Conservation (phyloP, 345 rosid species). For the Moricandia moricandioides region DNA sequence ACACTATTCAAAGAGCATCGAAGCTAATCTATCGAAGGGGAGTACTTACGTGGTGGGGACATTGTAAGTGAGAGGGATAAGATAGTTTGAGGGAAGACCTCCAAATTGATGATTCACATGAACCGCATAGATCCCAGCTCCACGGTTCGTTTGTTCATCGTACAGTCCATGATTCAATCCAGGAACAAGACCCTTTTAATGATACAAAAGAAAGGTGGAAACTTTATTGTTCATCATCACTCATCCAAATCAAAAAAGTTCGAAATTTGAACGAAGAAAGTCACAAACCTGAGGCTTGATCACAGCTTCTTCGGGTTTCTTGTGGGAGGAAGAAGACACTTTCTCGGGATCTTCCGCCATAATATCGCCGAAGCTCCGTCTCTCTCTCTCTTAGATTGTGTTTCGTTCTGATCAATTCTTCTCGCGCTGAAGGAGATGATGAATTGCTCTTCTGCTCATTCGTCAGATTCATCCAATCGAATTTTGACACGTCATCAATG, state of each 20-base stretch:
- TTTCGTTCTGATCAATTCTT: not conserved
- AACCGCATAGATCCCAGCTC: constrained; percentile 88
- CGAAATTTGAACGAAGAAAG: constrained; percentile 2
- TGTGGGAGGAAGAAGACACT: constrained; percentile 26
- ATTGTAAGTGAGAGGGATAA: constrained; percentile 85
- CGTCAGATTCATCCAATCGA: no score
- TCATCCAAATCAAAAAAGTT: not conserved
- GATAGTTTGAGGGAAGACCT: constrained; percentile 66
- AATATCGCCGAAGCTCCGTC: not conserved
- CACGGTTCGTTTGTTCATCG: constrained; percentile 64
- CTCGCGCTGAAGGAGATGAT: not conserved
- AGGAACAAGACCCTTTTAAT: constrained; percentile 30
- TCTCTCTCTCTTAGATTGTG: not conserved
- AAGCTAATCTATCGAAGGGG: not conserved
- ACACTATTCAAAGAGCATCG: no score
- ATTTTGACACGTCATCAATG: no score
- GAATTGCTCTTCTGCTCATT: no score
- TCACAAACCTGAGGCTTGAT: constrained; percentile 46
- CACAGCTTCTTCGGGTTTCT: constrained; percentile 10
- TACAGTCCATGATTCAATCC: constrained; percentile 32
- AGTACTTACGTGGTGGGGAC: constrained; percentile 84
- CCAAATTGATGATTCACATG: constrained; percentile 54
- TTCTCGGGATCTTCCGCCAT: constrained; percentile 50
- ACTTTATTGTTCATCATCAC: not conserved
- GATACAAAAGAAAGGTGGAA: not conserved